Conservation (phyloP, 495 filamentous ascomycete genomes). For the Chaetomium fimeti region DNA sequence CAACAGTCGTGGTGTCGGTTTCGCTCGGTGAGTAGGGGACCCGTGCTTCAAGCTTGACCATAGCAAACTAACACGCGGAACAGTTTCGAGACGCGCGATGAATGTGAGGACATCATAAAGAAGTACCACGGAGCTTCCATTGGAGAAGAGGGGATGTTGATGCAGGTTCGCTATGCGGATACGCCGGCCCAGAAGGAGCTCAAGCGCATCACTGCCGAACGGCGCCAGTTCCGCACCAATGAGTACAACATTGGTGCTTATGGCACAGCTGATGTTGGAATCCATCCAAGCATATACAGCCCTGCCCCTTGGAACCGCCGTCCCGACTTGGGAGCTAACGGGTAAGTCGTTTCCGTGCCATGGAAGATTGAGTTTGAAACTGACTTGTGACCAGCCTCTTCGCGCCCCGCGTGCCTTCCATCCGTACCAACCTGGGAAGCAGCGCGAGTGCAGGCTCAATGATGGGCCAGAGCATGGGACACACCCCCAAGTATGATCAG, state of each 20-base stretch:
- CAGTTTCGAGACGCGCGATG: slow-evolving; percentile 83
- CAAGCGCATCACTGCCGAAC: slow-evolving; percentile 89
- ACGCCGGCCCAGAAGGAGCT: slow-evolving; percentile 93
- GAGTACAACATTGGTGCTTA: slow-evolving; percentile 80
- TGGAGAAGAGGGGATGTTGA: slow-evolving; percentile 68
- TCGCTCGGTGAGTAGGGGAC: slow-evolving; percentile 72
- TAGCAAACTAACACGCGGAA: slow-evolving; percentile 27
- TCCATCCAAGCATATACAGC: slow-evolving; percentile 47
- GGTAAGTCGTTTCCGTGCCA: slow-evolving; percentile 18
- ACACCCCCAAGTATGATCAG: slow-evolving; percentile 33
- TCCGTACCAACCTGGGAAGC: slow-evolving; percentile 23
- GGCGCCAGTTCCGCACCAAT: slow-evolving; percentile 86
- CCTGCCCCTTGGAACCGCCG: slow-evolving; percentile 39
- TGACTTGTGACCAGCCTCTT: slow-evolving; percentile 32
- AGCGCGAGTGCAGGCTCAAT: slow-evolving; percentile 23
- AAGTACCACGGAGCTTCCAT: slow-evolving; percentile 74
- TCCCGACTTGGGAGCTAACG: slow-evolving; percentile 29
- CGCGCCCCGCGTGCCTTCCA: slow-evolving; percentile 27
- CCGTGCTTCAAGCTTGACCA: not conserved
- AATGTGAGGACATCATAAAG: slow-evolving; percentile 80
- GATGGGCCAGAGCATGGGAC: slow-evolving; percentile 24
- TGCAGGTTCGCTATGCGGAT: slow-evolving; percentile 95
- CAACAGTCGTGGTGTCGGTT: slow-evolving; percentile 93
- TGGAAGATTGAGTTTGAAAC: not conserved
- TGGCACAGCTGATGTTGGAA: slow-evolving; percentile 53